Percentiles rank a stretch among this genome's conserved stretches.
phyloP scores from a whole-genome alignment of 495 filamentous ascomycete genomes.

The Penicillium daleae region DNA sequence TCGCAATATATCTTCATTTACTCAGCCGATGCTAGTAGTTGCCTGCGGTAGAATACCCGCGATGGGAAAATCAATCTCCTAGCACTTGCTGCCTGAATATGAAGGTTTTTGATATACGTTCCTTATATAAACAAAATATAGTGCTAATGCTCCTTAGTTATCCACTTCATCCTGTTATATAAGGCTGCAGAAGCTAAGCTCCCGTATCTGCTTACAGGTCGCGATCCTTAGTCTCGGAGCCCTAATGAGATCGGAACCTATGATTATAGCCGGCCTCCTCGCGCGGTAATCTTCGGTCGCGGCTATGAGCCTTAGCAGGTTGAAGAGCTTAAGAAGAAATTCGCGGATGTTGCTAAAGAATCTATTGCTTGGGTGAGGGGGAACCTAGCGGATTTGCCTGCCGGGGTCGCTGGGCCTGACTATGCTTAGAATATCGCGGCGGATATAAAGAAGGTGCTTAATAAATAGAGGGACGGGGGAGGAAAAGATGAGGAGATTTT shows the following conservation, averaged over 20 bases:
- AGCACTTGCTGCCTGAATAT: constrained; percentile 25
- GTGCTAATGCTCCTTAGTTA: constrained; percentile 21
- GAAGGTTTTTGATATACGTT: constrained; percentile 24
- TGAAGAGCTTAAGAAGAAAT: constrained; percentile 21
- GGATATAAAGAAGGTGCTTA: constrained; percentile 24
- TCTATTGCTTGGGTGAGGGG: constrained; percentile 27
- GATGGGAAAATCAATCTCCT: not conserved
- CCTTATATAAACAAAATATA: not conserved
- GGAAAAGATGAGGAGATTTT: constrained; percentile 3
- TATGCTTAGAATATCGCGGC: constrained; percentile 22
- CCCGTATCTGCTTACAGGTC: constrained; percentile 31
- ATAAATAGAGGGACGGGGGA: constrained; percentile 29
- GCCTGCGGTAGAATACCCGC: constrained; percentile 14
- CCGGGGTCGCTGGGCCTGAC: constrained; percentile 19
- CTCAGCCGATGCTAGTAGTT: constrained; percentile 26
- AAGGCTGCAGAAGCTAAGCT: constrained; percentile 29
- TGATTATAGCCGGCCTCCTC: constrained; percentile 30
- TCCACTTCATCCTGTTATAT: constrained; percentile 31
- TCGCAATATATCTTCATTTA: constrained; percentile 26
- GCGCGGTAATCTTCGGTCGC: constrained; percentile 38
- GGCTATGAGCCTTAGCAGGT: constrained; percentile 18
- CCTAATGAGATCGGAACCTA: constrained; percentile 32
- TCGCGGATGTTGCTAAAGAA: constrained; percentile 5
- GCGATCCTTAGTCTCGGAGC: constrained; percentile 23
- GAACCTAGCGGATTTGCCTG: constrained; percentile 22